These are phyloP conservation scores for Yamagishiella unicocca DNA, from an alignment of 139 green algal species.

Conservation along the genomic window DNA sequence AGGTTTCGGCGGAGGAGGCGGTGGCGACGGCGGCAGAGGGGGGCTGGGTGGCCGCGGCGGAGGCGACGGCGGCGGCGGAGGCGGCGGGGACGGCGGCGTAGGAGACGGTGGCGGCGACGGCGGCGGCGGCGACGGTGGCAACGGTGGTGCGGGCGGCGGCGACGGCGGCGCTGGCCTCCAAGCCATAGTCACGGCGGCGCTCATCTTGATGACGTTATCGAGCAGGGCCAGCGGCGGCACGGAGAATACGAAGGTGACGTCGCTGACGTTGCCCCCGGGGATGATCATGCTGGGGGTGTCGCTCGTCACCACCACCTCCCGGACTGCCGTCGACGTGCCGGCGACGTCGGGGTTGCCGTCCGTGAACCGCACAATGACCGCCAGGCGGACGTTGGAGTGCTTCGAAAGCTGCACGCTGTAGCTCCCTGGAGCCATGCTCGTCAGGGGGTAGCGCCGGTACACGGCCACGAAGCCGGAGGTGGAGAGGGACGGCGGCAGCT, in stretches of 20 bases:
- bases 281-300: not conserved
- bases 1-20: not conserved
- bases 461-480: conserved; percentile 27
- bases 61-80: not conserved
- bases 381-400: not conserved
- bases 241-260: conserved; percentile 21
- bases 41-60: not conserved
- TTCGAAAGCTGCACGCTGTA: not conserved
- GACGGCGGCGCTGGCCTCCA: conserved; percentile 31
- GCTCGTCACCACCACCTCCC: not conserved
- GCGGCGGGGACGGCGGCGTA: not conserved
- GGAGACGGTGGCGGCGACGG: not conserved
- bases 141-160: conserved; percentile 1
- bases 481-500: conserved; percentile 18
- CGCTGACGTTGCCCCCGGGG: not conserved
- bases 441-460: conserved; percentile 22
- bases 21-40: not conserved
- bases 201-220: not conserved
- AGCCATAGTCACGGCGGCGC: not conserved
- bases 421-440: not conserved
- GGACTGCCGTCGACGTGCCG: not conserved
- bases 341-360: conserved; percentile 34
- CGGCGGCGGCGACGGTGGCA: not conserved
- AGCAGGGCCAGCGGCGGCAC: not conserved
- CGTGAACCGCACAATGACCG: not conserved